Evolutionary conservation across 345 rosid species (phyloP).

Genomic region (Eucalyptus curtisii): DNA sequence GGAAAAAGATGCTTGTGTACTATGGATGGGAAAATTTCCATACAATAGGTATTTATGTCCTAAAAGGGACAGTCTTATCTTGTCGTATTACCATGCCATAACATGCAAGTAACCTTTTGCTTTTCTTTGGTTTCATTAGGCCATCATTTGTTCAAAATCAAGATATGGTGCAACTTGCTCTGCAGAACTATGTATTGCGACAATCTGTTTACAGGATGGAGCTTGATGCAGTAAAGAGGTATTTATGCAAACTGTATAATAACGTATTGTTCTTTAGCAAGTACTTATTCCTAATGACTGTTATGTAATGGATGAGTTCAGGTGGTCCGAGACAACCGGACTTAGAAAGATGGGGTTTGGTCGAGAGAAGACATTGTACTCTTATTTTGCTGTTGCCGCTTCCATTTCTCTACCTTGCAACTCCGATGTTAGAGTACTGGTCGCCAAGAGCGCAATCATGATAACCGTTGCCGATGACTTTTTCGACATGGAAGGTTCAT

Average conservation of each 20-base stretch:
- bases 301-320: not conserved
- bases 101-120: not conserved
- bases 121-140: conserved; percentile 5
- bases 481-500: conserved; percentile 41
- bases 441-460: conserved; percentile 31
- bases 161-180: conserved; percentile 29
- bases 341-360: conserved; percentile 52
- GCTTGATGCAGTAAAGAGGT: conserved; percentile 38
- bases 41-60: conserved; percentile 22
- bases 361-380: conserved; percentile 46
- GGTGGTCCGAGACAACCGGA: conserved; percentile 42
- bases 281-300: not conserved
- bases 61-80: not conserved
- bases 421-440: conserved; percentile 12
- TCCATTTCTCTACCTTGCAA: conserved; percentile 20
- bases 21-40: conserved; percentile 37
- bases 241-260: not conserved
- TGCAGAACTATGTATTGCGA: conserved; percentile 15
- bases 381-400: conserved; percentile 39
- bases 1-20: conserved; percentile 17
- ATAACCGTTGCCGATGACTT: conserved; percentile 63
- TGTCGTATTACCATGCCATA: not conserved
- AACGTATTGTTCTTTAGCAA: not conserved
- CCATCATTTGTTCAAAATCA: conserved; percentile 9
- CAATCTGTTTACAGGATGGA: conserved; percentile 33